These are phyloP conservation scores for Leishmania lainsoni DNA, from an alignment of 208 protist species.

Conservation along the genomic window DNA sequence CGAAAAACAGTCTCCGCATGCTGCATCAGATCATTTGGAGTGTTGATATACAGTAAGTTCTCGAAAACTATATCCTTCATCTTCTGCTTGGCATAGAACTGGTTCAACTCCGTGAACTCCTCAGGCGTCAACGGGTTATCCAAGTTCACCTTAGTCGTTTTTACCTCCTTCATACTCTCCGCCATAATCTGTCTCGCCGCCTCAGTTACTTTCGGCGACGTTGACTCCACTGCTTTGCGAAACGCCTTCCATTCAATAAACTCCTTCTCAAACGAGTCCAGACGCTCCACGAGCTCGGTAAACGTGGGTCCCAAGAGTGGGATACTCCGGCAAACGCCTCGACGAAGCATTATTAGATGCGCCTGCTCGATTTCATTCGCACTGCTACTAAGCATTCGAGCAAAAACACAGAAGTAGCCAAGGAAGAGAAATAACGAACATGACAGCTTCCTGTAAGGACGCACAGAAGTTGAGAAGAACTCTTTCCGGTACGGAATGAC, in stretches of 20 bases:
- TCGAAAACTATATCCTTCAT: slow-evolving; percentile 34
- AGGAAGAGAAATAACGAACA: neutral
- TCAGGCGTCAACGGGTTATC: slow-evolving; percentile 59
- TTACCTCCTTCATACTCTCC: slow-evolving; percentile 34
- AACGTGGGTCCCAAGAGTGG: slow-evolving; percentile 22
- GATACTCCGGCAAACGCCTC: slow-evolving; percentile 12
- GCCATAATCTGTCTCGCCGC: slow-evolving; percentile 45
- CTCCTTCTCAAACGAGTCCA: slow-evolving; percentile 79
- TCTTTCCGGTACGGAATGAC: neutral
- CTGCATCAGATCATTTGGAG: slow-evolving; percentile 47
- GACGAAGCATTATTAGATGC: slow-evolving; percentile 11
- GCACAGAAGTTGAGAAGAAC: no score
- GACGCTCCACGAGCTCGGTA: slow-evolving; percentile 38
- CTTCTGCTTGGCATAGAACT: slow-evolving; percentile 72
- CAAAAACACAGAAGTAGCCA: neutral
- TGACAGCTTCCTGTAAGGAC: neutral
- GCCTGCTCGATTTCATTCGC: neutral
- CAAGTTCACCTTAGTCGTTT: slow-evolving; percentile 22
- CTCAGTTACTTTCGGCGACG: slow-evolving; percentile 54
- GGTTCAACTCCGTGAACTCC: slow-evolving; percentile 76
- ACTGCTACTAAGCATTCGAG: neutral
- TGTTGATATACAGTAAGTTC: slow-evolving; percentile 60
- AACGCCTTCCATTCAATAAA: slow-evolving; percentile 77
- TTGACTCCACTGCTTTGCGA: slow-evolving; percentile 57
- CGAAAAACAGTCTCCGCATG: slow-evolving; percentile 53